phyloP scores from a whole-genome alignment of 2,329 filamentous ascomycete genomes.

The Scedosporium boydii region DNA sequence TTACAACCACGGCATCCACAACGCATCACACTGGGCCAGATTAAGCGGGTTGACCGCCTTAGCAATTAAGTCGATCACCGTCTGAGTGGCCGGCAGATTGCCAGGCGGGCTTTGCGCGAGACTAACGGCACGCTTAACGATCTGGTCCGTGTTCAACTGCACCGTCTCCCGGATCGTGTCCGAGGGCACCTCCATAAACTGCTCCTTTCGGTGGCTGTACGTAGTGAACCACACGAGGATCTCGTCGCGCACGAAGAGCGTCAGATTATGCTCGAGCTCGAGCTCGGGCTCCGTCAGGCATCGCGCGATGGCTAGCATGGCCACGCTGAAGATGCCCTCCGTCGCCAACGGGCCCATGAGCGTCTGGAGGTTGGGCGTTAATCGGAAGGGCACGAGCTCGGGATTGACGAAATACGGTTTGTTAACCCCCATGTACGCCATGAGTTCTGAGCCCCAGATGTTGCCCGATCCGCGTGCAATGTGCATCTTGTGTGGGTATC shows the following conservation, averaged over 20 bases:
- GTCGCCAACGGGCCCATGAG: slow-evolving; percentile 93
- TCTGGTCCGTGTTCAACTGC: slow-evolving; percentile 76
- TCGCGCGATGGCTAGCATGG: slow-evolving; percentile 91
- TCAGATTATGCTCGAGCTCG: slow-evolving; percentile 91
- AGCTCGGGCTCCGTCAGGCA: slow-evolving; percentile 82
- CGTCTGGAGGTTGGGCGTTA: slow-evolving; percentile 92
- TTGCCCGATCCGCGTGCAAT: slow-evolving; percentile 82
- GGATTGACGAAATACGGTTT: slow-evolving; percentile 91
- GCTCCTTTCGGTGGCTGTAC: slow-evolving; percentile 46
- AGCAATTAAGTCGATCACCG: slow-evolving; percentile 88
- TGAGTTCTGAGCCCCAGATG: slow-evolving; percentile 91
- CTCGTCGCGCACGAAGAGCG: slow-evolving; percentile 92
- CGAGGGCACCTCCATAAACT: slow-evolving; percentile 38
- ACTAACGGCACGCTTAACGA: slow-evolving; percentile 82
- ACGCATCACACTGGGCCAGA: slow-evolving; percentile 74
- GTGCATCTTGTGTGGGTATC: slow-evolving; percentile 91
- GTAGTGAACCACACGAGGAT: slow-evolving; percentile 96
- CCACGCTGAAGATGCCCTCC: slow-evolving; percentile 91
- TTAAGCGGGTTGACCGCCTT: slow-evolving; percentile 88
- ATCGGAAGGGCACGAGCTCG: slow-evolving; percentile 91
- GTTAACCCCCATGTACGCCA: slow-evolving; percentile 75
- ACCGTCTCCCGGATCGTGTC: slow-evolving; percentile 69
- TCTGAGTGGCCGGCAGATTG: slow-evolving; percentile 90
- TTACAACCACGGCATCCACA: slow-evolving; percentile 97
- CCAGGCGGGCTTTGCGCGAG: slow-evolving; percentile 69